Evolutionary conservation across 2,329 filamentous ascomycete genomes (phyloP), one percentile per base, ranked within the genome.

Genomic region (Alternaria sp.): DNA sequence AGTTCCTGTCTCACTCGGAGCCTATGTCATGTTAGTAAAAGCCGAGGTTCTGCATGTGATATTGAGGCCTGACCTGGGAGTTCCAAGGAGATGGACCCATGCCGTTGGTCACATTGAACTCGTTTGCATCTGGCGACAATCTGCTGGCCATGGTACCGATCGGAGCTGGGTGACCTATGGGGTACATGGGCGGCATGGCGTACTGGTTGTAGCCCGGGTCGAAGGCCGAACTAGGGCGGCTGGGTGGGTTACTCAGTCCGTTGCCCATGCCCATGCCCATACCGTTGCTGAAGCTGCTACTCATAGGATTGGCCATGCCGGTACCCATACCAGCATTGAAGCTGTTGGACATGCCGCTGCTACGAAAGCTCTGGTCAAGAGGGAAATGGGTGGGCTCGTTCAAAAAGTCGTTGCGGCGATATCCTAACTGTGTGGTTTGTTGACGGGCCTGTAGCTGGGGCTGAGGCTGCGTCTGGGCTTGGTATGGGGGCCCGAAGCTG

Each of bases 101-200:
- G 28, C 62, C 59, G 44, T 56, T 62, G 10, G 68, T 55, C 13
- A 74, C 69, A 54, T 70, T 78, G 66, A 82, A 83, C 64, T 83
- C 81, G 21, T 75, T 73, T 1, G 81, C 80, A 42, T 79, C 80
- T 3, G 81, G 80, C 8, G 80, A 82, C 21, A 83, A 72, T 49
- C 77, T 75, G 56, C 76, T 75, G 14, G 65, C 65, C 52, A 75
- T 71, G 9, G 62, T 77, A 52, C 80, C 78, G 52, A 80, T 74
- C 13, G 77, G 70, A 17, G 71, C 67, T 33, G 74, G 68, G 42
- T 74, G 71, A 41, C 73, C 75, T 13, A 67, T 53, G 26, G 51
- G 49, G 63, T 72, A 66, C 68, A 75, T 69, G 5, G 68, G 62
- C 5, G 69, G 61, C 39, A 68, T 66, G 26, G 70, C 56, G 62